These are phyloP conservation scores for Tetracladium setigerum DNA, from an alignment of 495 filamentous ascomycete species.

Conservation along the genomic window DNA sequence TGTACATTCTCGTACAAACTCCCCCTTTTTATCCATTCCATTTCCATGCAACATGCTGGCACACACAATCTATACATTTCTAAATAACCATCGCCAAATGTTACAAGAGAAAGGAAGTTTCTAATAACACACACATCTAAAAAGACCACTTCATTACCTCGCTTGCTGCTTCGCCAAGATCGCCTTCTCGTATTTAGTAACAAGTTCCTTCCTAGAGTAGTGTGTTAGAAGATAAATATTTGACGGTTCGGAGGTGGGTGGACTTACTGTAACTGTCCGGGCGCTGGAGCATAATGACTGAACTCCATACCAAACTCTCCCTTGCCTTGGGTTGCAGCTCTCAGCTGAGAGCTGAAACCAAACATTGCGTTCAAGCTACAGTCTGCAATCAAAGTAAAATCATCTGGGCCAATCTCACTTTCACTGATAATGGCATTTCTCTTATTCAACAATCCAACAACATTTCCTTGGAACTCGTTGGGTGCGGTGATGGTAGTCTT, in stretches of 20 bases:
- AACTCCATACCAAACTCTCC: conserved; percentile 99
- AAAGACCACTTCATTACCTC: no score
- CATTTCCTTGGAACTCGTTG: conserved; percentile 95
- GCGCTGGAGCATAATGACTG: conserved; percentile 83
- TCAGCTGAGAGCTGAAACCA: conserved; percentile 82
- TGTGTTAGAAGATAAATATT: conserved; percentile 28
- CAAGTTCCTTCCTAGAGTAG: conserved; percentile 58
- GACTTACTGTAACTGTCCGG: conserved; percentile 77
- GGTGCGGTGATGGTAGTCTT: conserved; percentile 95
- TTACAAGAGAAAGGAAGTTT: conserved; percentile 1
- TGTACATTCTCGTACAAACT: conserved; percentile 5
- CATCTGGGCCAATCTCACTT: conserved; percentile 88
- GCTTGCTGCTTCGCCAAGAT: conserved; percentile 16
- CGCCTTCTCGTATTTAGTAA: conserved; percentile 82
- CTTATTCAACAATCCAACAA: conserved; percentile 94
- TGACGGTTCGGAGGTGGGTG: no score
- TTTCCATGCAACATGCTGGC: neutral
- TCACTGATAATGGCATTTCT: conserved; percentile 91
- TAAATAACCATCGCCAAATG: neutral
- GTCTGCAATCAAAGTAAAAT: conserved; percentile 91
- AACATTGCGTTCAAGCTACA: conserved; percentile 96
- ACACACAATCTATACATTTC: conserved; percentile 8
- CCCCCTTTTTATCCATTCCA: conserved; percentile 1
- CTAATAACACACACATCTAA: conserved; percentile 10
- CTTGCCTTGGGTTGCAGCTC: conserved; percentile 95